Base-by-base conservation (phyloP, 1,284 basidiomycete species). In the Flammula alnicola region DNA sequence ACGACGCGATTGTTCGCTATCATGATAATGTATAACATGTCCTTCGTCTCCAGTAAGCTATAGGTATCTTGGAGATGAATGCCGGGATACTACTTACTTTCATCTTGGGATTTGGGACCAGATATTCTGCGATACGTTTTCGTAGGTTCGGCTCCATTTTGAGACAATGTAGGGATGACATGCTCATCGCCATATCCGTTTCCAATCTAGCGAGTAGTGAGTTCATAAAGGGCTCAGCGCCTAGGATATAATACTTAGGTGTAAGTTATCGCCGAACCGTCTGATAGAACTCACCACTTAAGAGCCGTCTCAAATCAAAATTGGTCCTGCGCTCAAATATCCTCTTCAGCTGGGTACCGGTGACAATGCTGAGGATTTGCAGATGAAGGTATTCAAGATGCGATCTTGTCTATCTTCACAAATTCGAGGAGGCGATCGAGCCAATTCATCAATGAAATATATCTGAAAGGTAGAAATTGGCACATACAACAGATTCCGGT, bases 331-430 rank as follows among this genome's bases (percentile, higher is more conserved):
- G 79, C 60, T 92, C 86, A 61, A 99, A 98, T 56, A 96, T 90
- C 31, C 84, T 78, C 23, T 82, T 79, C 4, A 99, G 76, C 66
- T 98, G 95, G 6, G 87, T 78, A 1, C 83, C 88, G 0, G 94
- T 91, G 26, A 98, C 84, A 20, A 98, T 85, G 56, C 91, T 95
- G 39, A 98, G 70, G 42, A 98, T 91, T 69, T 97, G 95, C 3
- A 96, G 75, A 66, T 99, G 89, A 7, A 99, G 78, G 68, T 96
- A 95, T 66, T 98, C 95, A 56, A 99, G 81, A 73, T 98, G 96
- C 38, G 86, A 83, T 39, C 95, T 84, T 56, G 91, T 87, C 95
- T 97, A 83, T 56, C 80, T 80, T 85, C 72, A 74, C 70, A 66
- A 72, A 66, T 53, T 63, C 72, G 59, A 54, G 37, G 32, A 39